These are phyloP conservation scores for Brassica hybrid DNA, from an alignment of 441 rosid species.

Conservation along the genomic window DNA sequence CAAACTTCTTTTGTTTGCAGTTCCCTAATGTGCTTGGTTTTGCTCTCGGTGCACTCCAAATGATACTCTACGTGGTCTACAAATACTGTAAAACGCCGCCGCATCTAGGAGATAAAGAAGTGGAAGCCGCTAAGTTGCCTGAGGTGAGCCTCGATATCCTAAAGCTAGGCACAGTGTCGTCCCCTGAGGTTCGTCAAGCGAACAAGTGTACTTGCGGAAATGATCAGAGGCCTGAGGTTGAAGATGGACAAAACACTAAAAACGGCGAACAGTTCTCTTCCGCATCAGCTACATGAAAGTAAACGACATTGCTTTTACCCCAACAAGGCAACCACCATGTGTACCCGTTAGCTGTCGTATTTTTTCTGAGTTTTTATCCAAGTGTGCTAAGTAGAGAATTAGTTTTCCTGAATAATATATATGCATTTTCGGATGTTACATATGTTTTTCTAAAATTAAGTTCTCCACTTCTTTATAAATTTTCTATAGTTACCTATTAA, in stretches of 20 bases:
- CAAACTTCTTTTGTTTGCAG: slow-evolving; percentile 34
- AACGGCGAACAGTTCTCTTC: slow-evolving; percentile 38
- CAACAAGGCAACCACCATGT: slow-evolving; percentile 23
- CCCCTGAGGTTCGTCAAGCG: slow-evolving; percentile 37
- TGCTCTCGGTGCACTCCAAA: slow-evolving; percentile 55
- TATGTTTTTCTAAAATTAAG: slow-evolving; percentile 26
- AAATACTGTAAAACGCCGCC: slow-evolving; percentile 48
- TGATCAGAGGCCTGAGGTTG: slow-evolving; percentile 38
- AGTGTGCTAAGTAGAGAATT: slow-evolving; percentile 39
- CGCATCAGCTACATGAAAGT: slow-evolving; percentile 32
- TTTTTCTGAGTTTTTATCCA: slow-evolving; percentile 42
- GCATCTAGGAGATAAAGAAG: slow-evolving; percentile 46
- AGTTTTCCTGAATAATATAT: slow-evolving; percentile 6
- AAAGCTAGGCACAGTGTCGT: slow-evolving; percentile 31
- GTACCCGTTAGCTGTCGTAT: slow-evolving; percentile 36
- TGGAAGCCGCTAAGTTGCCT: slow-evolving; percentile 43
- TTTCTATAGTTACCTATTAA: slow-evolving; percentile 38
- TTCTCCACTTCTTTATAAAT: slow-evolving; percentile 30
- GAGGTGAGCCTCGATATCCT: slow-evolving; percentile 44
- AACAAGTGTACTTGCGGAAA: slow-evolving; percentile 41
- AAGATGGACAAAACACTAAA: slow-evolving; percentile 26
- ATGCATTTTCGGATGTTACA: slow-evolving; percentile 33
- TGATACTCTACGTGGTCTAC: slow-evolving; percentile 53
- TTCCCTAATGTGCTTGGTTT: slow-evolving; percentile 62
- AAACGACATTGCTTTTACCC: slow-evolving; percentile 15